Evolutionary conservation across 2,329 filamentous ascomycete genomes (phyloP).

Genomic region (Aspergillus ochraceus): DNA sequence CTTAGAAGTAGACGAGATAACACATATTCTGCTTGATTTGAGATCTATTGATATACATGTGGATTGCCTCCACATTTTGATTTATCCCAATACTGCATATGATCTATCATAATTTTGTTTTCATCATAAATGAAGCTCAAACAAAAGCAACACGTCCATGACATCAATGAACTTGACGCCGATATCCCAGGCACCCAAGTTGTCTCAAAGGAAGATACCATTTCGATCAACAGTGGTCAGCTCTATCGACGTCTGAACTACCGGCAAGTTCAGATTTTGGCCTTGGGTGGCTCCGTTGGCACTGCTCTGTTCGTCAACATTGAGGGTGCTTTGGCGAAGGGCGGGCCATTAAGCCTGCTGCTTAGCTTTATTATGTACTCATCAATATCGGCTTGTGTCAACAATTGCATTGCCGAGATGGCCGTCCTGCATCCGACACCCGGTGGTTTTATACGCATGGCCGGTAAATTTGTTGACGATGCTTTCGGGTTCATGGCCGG

Average conservation of each 20-base stretch:
- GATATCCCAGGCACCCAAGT: too few species aligned
- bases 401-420: constrained; percentile 49
- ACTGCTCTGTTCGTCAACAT: constrained; percentile 42
- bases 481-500: constrained; percentile 46
- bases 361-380: constrained; percentile 34
- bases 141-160: too few species aligned
- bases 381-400: constrained; percentile 35
- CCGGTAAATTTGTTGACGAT: constrained; percentile 47
- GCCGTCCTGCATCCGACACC: constrained; percentile 38
- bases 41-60: too few species aligned
- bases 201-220: too few species aligned
- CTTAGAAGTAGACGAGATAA: too few species aligned
- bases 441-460: constrained; percentile 43
- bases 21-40: too few species aligned
- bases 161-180: too few species aligned
- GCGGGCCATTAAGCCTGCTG: constrained; percentile 40
- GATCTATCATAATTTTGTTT: too few species aligned
- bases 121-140: too few species aligned
- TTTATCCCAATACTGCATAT: too few species aligned
- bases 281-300: constrained; percentile 44
- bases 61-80: too few species aligned
- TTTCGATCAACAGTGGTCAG: too few species aligned
- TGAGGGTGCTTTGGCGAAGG: constrained; percentile 37
- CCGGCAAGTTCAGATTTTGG: constrained; percentile 29
- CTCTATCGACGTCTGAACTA: background rate